Evolutionary conservation across 75 land plant species (phyloP).

Genomic region (Pinus tabuliformis): DNA sequence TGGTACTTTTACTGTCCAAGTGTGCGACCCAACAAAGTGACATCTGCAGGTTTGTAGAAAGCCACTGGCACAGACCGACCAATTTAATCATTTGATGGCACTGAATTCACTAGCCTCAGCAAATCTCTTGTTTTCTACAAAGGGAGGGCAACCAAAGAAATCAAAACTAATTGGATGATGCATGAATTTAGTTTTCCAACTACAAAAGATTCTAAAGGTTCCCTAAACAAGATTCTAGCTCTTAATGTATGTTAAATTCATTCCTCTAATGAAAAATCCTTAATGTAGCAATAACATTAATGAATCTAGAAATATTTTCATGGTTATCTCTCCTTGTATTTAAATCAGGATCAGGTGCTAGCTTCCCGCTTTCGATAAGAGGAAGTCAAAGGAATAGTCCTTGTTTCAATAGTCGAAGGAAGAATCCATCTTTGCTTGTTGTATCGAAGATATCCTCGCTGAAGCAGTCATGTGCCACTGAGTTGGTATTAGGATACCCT

Average conservation of each 20-base stretch:
- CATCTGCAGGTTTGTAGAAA: constrained; percentile 73
- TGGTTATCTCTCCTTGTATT: too few species aligned
- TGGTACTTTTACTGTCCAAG: constrained; percentile 71
- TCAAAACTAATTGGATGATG: constrained; percentile 81
- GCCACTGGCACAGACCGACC: constrained; percentile 73
- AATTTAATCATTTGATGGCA: constrained; percentile 52
- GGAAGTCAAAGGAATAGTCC: too few species aligned
- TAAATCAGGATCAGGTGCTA: too few species aligned
- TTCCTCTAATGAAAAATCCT: background rate
- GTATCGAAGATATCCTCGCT: too few species aligned
- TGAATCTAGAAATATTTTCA: background rate
- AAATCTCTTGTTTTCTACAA: constrained; percentile 74
- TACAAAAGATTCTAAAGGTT: constrained; percentile 15
- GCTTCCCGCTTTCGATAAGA: too few species aligned
- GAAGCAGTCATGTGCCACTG: too few species aligned
- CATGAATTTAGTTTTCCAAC: constrained; percentile 67
- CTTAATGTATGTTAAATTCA: constrained; percentile 23
- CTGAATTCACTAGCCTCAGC: constrained; percentile 58
- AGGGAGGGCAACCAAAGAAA: constrained; percentile 67
- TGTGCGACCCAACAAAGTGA: constrained; percentile 62
- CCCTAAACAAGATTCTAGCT: constrained; percentile 37
- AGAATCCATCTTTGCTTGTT: too few species aligned
- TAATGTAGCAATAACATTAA: too few species aligned
- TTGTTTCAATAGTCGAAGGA: too few species aligned
- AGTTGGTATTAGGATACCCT: too few species aligned